phyloP scores from a whole-genome alignment of 257 asterid genomes.

The Nicotiana tomentosiformis region DNA sequence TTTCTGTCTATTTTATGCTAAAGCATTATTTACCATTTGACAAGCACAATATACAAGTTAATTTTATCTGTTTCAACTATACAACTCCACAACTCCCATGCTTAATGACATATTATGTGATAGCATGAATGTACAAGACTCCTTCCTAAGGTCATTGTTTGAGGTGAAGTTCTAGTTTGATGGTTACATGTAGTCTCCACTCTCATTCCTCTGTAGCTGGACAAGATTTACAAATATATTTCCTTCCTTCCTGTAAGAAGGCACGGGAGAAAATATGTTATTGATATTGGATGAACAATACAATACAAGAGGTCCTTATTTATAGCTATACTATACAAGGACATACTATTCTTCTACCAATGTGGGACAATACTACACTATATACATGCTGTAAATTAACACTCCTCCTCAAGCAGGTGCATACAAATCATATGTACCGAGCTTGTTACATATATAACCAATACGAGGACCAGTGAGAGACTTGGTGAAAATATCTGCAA shows the following conservation, averaged over 20 bases:
- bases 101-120: not conserved
- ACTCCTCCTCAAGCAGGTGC: too few relatives aligned
- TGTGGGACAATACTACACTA: too few relatives aligned
- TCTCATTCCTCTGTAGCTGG: not conserved
- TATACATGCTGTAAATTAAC: too few relatives aligned
- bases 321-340: too few relatives aligned
- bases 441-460: too few relatives aligned
- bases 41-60: not conserved
- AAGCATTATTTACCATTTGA: not conserved
- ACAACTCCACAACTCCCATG: not conserved
- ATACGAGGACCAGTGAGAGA: too few relatives aligned
- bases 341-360: too few relatives aligned
- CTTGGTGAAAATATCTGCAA: too few relatives aligned
- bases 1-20: not conserved
- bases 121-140: not conserved
- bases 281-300: too few relatives aligned
- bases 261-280: too few relatives aligned
- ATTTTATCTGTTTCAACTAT: not conserved
- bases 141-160: not conserved
- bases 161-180: not conserved
- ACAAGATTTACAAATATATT: not conserved
- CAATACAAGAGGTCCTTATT: too few relatives aligned
- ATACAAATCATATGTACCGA: too few relatives aligned
- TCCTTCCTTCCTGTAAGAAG: conserved; percentile 4
- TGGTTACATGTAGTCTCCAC: not conserved